Evolutionary conservation across 495 filamentous ascomycete genomes (phyloP).

Genomic region (Trichoderma virens): DNA sequence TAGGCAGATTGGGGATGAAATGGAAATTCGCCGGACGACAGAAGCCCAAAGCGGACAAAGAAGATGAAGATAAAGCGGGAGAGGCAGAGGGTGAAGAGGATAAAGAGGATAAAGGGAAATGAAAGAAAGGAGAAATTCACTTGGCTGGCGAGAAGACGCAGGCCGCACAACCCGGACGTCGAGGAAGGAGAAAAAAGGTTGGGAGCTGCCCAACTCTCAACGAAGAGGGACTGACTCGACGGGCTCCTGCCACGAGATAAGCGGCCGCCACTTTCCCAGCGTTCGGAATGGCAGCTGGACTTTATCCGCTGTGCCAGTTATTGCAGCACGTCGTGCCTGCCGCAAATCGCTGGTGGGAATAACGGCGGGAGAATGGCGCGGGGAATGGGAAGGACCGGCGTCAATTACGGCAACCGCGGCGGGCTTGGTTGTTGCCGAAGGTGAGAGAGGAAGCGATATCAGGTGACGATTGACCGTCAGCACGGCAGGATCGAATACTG

Average conservation of each 20-base stretch:
- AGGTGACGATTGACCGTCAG: too few relatives aligned
- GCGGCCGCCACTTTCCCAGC: neutral
- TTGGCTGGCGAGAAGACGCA: neutral
- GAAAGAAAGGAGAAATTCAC: constrained; percentile 3
- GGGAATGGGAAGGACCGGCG: neutral
- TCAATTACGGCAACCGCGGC: neutral
- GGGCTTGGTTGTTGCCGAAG: neutral
- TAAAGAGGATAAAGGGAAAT: neutral
- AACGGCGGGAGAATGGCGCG: neutral
- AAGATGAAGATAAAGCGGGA: neutral
- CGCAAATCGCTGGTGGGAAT: neutral
- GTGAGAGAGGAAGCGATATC: too few relatives aligned
- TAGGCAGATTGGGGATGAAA: neutral
- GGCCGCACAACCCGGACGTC: neutral
- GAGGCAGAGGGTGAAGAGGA: neutral
- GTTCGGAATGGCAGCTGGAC: neutral
- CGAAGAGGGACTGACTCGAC: neutral
- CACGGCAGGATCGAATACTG: too few relatives aligned
- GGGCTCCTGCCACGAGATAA: neutral
- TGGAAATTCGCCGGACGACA: neutral
- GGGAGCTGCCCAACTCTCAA: too few relatives aligned
- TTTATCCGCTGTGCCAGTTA: constrained; percentile 2
- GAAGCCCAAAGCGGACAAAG: too few relatives aligned
- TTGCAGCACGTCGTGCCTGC: neutral
- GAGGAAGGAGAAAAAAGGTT: neutral